A percentile compares a stretch with the other conserved stretches of the same genome.
These are phyloP conservation scores for Vachellia collinsii DNA, from an alignment of 306 rosid species.

Conservation along the genomic window DNA sequence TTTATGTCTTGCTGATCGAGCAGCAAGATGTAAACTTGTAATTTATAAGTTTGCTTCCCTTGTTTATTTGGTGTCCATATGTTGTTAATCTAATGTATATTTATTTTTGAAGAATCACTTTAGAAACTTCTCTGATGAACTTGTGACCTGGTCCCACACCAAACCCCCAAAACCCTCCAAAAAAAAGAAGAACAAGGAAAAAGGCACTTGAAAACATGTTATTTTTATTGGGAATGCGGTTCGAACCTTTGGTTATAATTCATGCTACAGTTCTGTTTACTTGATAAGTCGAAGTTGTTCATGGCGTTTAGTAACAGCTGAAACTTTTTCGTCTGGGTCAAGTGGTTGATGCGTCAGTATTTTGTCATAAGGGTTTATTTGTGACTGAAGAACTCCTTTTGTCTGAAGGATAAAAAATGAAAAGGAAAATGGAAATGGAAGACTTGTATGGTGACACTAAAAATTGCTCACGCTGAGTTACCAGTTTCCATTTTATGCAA, in stretches of 20 bases:
- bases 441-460: not conserved
- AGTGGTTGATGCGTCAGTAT: not conserved
- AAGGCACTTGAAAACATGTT: not conserved
- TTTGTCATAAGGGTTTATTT: not conserved
- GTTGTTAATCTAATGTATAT: not conserved
- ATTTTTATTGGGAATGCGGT: not conserved
- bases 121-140: not conserved
- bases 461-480: too few relatives aligned
- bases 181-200: not conserved
- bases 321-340: not conserved
- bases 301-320: not conserved
- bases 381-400: not conserved
- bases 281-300: not conserved
- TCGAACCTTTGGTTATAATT: not conserved
- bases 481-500: not conserved
- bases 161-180: not conserved
- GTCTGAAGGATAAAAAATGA: not conserved
- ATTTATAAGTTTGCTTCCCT: not conserved
- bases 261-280: not conserved
- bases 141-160: not conserved
- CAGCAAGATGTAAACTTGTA: not conserved
- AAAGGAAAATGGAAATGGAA: not conserved
- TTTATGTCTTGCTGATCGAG: not conserved
- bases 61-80: not conserved
- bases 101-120: not conserved